Conservation (phyloP, 805 yeast species). For the Cephaloascus albidus region DNA sequence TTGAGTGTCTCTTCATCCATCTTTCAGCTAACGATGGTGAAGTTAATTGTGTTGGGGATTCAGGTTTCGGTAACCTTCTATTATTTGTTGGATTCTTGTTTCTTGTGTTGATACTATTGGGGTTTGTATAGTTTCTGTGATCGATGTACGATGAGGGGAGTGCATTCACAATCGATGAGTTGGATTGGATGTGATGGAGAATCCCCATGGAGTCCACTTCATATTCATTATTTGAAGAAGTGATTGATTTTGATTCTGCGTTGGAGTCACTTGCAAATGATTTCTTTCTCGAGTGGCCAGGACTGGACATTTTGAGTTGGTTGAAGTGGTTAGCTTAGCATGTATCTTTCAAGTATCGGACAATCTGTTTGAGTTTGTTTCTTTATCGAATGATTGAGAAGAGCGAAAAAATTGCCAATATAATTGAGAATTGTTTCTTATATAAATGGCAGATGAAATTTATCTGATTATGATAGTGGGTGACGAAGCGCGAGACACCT, state of each 20-base stretch:
- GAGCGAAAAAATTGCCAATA: too few species aligned
- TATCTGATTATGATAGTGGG: too few species aligned
- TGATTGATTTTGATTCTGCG: neutral
- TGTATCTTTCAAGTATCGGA: too few species aligned
- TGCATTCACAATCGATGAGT: neutral
- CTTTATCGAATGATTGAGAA: too few species aligned
- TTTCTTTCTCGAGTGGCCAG: neutral
- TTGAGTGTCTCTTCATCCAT: constrained; percentile 12
- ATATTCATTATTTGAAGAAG: neutral
- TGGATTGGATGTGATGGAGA: neutral
- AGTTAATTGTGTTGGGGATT: constrained; percentile 1
- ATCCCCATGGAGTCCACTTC: neutral
- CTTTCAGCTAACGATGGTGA: constrained; percentile 14
- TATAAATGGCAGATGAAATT: too few species aligned
- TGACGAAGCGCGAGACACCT: too few species aligned
- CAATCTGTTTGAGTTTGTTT: too few species aligned
- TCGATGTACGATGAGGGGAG: constrained; percentile 12
- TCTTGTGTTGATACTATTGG: neutral
- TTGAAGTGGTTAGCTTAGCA: neutral
- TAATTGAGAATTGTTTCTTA: too few species aligned
- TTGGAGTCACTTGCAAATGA: neutral
- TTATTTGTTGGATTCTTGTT: neutral
- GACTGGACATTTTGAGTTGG: neutral
- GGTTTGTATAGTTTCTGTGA: constrained; percentile 10
- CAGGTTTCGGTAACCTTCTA: neutral